Percentiles rank a stretch among this genome's conserved stretches.
Evolutionary conservation across 2,329 filamentous ascomycete species (phyloP).

Genomic region (Huntiella moniliformis): DNA sequence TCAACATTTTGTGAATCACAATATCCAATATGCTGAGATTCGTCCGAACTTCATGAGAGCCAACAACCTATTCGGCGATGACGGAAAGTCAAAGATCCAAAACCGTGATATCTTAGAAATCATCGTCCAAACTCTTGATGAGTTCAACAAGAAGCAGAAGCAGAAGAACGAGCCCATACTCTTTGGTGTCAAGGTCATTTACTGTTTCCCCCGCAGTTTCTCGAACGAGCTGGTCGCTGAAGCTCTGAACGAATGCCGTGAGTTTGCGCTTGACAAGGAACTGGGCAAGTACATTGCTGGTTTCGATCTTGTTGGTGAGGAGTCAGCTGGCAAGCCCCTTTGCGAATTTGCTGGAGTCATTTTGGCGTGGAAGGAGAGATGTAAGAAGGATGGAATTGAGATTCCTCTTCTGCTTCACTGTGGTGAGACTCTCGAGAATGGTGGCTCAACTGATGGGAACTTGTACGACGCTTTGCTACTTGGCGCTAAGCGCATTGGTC

Average conservation of each 20-base stretch:
- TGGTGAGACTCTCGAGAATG: conserved; percentile 52
- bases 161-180: conserved; percentile 20
- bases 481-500: conserved; percentile 50
- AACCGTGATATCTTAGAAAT: conserved; percentile 42
- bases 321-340: conserved; percentile 40
- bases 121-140: conserved; percentile 33
- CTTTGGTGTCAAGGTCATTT: conserved; percentile 52
- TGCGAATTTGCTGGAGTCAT: conserved; percentile 36
- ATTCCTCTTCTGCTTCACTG: conserved; percentile 64
- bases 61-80: conserved; percentile 41
- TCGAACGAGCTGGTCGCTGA: conserved; percentile 24
- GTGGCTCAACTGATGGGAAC: conserved; percentile 46
- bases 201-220: conserved; percentile 49
- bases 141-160: conserved; percentile 21
- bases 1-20: conserved; percentile 41
- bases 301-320: conserved; percentile 54
- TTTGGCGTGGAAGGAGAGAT: conserved; percentile 34
- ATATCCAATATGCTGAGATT: conserved; percentile 54
- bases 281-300: conserved; percentile 38
- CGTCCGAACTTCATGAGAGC: conserved; percentile 47
- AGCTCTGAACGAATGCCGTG: conserved; percentile 41
- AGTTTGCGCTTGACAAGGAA: conserved; percentile 36
- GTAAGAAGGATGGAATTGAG: conserved; percentile 19
- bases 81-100: conserved; percentile 32
- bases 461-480: conserved; percentile 49